Percentiles rank a stretch among this genome's conserved stretches.
Evolutionary conservation across 192 early-diverging fungal species (phyloP).

Genomic region (Linnemannia zychae): DNA sequence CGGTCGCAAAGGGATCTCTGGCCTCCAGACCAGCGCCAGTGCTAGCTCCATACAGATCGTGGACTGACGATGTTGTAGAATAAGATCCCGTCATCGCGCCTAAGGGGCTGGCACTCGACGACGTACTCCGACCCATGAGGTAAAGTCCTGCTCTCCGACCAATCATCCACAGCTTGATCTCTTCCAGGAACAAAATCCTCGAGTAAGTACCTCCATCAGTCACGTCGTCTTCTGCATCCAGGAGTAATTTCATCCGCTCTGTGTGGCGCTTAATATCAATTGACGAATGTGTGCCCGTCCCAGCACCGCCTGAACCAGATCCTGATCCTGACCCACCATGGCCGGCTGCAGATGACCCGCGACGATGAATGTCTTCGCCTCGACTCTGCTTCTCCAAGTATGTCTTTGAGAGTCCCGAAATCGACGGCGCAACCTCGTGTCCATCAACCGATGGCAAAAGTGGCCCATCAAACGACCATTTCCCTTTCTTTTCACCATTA

Average conservation of each 20-base stretch:
- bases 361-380: slow-evolving; percentile 28
- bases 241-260: slow-evolving; percentile 46
- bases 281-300: background rate
- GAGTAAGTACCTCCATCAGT: slow-evolving; percentile 50
- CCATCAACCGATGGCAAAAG: background rate
- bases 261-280: slow-evolving; percentile 38
- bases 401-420: slow-evolving; percentile 26
- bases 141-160: slow-evolving; percentile 45
- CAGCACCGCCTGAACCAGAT: background rate
- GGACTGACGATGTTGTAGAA: background rate
- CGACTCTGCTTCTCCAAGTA: slow-evolving; percentile 35
- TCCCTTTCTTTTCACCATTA: background rate
- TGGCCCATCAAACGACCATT: background rate
- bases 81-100: slow-evolving; percentile 19
- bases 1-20: slow-evolving; percentile 17
- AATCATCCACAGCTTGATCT: slow-evolving; percentile 50
- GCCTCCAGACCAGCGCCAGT: background rate
- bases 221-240: slow-evolving; percentile 47
- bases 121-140: slow-evolving; percentile 19
- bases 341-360: background rate
- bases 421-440: background rate
- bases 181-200: slow-evolving; percentile 44
- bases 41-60: background rate
- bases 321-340: background rate
- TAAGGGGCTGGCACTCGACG: slow-evolving; percentile 14